These are phyloP conservation scores for Plasmodium inui DNA, from an alignment of 169 alveolate genomes.

Conservation along the genomic window DNA sequence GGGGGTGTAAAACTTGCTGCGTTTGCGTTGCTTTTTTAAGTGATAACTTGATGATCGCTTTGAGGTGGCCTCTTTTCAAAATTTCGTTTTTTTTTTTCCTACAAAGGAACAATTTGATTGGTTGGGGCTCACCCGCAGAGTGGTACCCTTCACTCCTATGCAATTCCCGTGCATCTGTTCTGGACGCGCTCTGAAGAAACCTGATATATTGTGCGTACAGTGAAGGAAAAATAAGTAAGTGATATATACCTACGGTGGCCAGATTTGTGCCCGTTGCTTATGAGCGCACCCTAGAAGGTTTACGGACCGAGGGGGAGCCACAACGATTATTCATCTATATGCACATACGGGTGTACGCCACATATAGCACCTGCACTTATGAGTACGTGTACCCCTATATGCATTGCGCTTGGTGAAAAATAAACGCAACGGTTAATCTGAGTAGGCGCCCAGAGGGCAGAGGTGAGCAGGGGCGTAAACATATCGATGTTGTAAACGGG, in stretches of 20 bases:
- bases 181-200: not conserved
- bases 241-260: not conserved
- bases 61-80: not conserved
- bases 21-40: not conserved
- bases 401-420: not conserved
- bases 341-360: not conserved
- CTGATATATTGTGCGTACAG: not conserved
- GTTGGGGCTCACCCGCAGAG: not conserved
- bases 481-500: not conserved
- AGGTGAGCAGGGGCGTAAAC: not conserved
- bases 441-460: not conserved
- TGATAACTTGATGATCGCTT: not conserved
- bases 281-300: not conserved
- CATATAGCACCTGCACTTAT: not conserved
- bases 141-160: not conserved
- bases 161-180: not conserved
- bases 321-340: not conserved
- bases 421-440: not conserved
- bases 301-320: not conserved
- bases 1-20: not conserved
- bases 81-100: not conserved
- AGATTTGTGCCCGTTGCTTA: not conserved
- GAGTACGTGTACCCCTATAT: not conserved
- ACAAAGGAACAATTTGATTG: not conserved
- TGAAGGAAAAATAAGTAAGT: not conserved